Base-by-base conservation (phyloP, 129 eudicot genomes). In the Lactuca saligna region DNA sequence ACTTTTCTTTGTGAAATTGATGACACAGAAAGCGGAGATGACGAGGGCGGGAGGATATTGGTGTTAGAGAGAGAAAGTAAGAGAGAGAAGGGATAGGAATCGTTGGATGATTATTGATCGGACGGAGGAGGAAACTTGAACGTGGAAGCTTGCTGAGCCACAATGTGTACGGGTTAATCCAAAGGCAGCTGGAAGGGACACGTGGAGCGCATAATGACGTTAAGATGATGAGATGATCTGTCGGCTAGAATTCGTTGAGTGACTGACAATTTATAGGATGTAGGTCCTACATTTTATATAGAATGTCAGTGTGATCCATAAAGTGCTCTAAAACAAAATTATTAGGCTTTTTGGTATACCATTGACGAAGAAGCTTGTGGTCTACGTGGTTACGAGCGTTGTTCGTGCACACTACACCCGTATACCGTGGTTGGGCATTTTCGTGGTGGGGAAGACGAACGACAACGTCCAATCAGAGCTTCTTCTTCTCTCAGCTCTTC, bases 61-160 rank as follows among this genome's bases (percentile, higher is more conserved):
- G 54, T 65, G 17, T 8, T n/a, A 60, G 54, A 31, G 61, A 16
- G 62, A 66, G 25, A 12, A 17, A 60, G 71, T 58, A 35, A 35
- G 38, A 4, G 38, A 35, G 73, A 57, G 63, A 76, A 38, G 37
- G 58, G 73, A 64, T 13, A 14, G 37, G 14, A 17, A 57, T 13
- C 90, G 87, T 81, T 50, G 75, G 95, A 87, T 81, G 17, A 10
- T 0, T 7, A 6, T 9, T 66, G 54, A 81, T 82, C 89, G 11
- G 73, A 84, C 73, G 84, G 82, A 31, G 14, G 0, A 0, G 0
- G 17, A 53, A n/a, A 1, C 3, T 15, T 66, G 51, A 79, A 0
- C 97, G 97, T 87, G 95, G 97, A 77, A 31, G 76, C 6, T 7
- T 78, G 42, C 0, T 44, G 75, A 80, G 86, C 93, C 97, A 88